phyloP scores from a whole-genome alignment of 768 basidiomycete genomes.

The Tricholoma hemisulphureum region DNA sequence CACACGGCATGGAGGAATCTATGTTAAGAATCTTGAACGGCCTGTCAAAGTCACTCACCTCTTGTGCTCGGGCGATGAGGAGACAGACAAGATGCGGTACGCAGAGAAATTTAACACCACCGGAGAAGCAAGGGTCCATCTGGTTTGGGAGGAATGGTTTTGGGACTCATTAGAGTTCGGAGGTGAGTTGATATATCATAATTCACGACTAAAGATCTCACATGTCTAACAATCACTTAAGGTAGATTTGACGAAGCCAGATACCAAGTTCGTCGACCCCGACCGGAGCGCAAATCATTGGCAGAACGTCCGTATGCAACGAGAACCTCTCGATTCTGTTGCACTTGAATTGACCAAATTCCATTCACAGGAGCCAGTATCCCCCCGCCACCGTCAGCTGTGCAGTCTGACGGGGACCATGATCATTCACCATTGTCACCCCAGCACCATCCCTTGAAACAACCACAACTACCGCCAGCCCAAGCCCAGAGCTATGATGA shows the following conservation, averaged over 20 bases:
- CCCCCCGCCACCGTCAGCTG: conserved; percentile 18
- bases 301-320: conserved; percentile 20
- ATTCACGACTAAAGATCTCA: not conserved
- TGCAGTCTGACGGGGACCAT: conserved; percentile 21
- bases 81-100: conserved; percentile 76
- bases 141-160: conserved; percentile 97
- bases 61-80: conserved; percentile 65
- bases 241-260: conserved; percentile 63
- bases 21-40: conserved; percentile 73
- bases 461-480: conserved; percentile 15
- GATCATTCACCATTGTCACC: conserved; percentile 5
- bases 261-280: conserved; percentile 59
- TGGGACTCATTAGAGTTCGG: conserved; percentile 86
- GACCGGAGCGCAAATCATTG: conserved; percentile 51
- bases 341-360: not conserved
- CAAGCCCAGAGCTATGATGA: conserved; percentile 25
- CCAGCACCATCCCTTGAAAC: conserved; percentile 6
- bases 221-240: conserved; percentile 17
- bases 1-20: conserved; percentile 59
- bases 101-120: conserved; percentile 70
- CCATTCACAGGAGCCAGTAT: conserved; percentile 18
- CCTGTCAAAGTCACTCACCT: conserved; percentile 84
- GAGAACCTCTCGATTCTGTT: not conserved
- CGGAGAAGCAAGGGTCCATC: conserved; percentile 68
- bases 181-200: conserved; percentile 35